These are phyloP conservation scores for Aspergillus versicolor DNA, from an alignment of 2,329 filamentous ascomycete genomes.

Conservation along the genomic window DNA sequence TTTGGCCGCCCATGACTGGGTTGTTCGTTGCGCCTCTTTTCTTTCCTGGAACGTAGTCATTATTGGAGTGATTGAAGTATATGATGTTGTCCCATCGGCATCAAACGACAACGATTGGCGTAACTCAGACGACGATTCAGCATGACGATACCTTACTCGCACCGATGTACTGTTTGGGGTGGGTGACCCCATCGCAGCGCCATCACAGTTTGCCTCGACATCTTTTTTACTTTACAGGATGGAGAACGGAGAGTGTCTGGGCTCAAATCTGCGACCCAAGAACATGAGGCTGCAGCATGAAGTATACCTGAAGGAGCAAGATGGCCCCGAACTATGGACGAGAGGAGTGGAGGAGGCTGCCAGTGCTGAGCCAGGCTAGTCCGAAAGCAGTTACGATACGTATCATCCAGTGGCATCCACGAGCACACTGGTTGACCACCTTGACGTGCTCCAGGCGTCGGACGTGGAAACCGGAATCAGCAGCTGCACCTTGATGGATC, in stretches of 20 bases:
- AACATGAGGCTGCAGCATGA: conserved; percentile 3
- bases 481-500: conserved; percentile 15
- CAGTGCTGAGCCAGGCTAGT: conserved; percentile 2
- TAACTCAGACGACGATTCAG: not conserved
- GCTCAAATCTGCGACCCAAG: conserved; percentile 3
- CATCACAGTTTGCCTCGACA: not conserved
- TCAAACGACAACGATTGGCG: not conserved
- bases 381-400: conserved; percentile 7
- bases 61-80: not conserved
- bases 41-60: not conserved
- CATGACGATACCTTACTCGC: conserved; percentile 5
- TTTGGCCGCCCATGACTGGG: not conserved
- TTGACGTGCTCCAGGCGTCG: conserved; percentile 1
- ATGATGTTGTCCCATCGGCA: not conserved
- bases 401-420: not conserved
- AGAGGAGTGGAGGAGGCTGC: conserved; percentile 2
- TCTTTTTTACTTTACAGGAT: not conserved
- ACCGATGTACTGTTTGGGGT: not conserved
- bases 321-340: conserved; percentile 9
- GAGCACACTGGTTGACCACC: not conserved
- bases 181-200: not conserved
- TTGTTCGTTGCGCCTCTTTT: not conserved
- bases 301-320: conserved; percentile 10
- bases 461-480: conserved; percentile 11
- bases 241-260: conserved; percentile 1